These are phyloP conservation scores for Galerina sulciceps DNA, from an alignment of 768 basidiomycete genomes.

Conservation along the genomic window DNA sequence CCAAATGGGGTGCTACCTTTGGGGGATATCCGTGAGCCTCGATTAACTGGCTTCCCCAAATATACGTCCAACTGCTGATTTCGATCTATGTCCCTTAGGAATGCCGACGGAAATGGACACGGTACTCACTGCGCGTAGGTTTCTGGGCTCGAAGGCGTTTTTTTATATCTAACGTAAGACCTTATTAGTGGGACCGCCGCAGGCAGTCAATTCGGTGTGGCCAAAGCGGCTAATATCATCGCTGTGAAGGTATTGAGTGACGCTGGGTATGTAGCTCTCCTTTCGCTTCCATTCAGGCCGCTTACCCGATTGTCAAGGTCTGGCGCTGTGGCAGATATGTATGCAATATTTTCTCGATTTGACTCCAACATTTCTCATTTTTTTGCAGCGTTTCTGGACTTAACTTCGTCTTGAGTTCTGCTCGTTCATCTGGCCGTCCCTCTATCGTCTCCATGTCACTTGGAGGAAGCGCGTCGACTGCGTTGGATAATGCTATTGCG, in stretches of 20 bases:
- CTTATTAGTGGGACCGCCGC: slow-evolving; percentile 34
- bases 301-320: slow-evolving; percentile 8
- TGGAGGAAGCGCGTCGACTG: slow-evolving; percentile 30
- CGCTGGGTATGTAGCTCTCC: slow-evolving; percentile 24
- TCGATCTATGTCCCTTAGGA: neutral
- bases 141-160: neutral
- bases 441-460: slow-evolving; percentile 40
- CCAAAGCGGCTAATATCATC: slow-evolving; percentile 36
- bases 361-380: neutral
- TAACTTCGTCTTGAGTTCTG: slow-evolving; percentile 29
- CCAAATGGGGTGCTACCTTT: slow-evolving; percentile 42
- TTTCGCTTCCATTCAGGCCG: neutral
- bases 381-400: slow-evolving; percentile 31
- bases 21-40: slow-evolving; percentile 11
- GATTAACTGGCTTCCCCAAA: too few species aligned
- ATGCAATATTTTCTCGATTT: too few species aligned
- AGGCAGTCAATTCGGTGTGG: slow-evolving; percentile 37
- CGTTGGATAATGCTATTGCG: slow-evolving; percentile 36
- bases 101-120: slow-evolving; percentile 42
- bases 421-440: slow-evolving; percentile 26
- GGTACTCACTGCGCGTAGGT: slow-evolving; percentile 43
- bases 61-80: too few species aligned
- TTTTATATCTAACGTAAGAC: neutral
- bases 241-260: slow-evolving; percentile 47
- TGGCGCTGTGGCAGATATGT: slow-evolving; percentile 16